Evolutionary conservation across 805 yeast species (phyloP).

Genomic region (Candida michaelii): DNA sequence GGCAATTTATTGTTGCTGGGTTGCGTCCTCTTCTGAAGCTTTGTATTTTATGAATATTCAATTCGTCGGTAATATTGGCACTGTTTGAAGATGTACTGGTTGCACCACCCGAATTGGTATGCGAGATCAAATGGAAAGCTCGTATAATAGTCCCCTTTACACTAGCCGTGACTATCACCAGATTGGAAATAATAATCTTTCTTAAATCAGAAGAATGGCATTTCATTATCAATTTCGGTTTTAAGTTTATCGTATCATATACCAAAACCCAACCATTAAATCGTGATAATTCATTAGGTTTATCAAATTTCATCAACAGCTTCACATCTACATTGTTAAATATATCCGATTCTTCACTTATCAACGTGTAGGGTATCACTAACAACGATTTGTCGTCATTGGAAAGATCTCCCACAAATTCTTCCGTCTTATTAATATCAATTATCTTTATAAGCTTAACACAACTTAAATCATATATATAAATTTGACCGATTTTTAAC

Average conservation of each 20-base stretch:
- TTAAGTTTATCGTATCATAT: conserved; percentile 37
- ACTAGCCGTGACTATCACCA: conserved; percentile 41
- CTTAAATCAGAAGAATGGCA: conserved; percentile 41
- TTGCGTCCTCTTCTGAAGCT: conserved; percentile 44
- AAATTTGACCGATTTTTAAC: conserved; percentile 71
- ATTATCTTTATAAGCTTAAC: conserved; percentile 65
- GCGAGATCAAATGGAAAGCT: conserved; percentile 24
- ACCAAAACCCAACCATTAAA: conserved; percentile 42
- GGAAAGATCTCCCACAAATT: conserved; percentile 37
- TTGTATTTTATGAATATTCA: conserved; percentile 25
- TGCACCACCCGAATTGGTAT: too few species aligned
- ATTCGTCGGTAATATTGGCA: neutral
- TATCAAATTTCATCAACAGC: conserved; percentile 18
- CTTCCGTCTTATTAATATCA: conserved; percentile 22
- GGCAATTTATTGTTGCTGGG: conserved; percentile 31
- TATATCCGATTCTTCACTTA: conserved; percentile 32
- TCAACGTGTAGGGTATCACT: conserved; percentile 32
- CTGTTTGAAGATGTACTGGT: too few species aligned
- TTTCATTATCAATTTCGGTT: conserved; percentile 33
- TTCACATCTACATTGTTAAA: conserved; percentile 18
- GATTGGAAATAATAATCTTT: conserved; percentile 26
- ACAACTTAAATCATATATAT: conserved; percentile 86
- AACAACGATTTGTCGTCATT: conserved; percentile 35
- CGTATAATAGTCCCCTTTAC: conserved; percentile 44
- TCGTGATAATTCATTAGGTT: conserved; percentile 19